Base-by-base conservation (phyloP, 371 early-diverging fungal species). In the Mortierella sp. region DNA sequence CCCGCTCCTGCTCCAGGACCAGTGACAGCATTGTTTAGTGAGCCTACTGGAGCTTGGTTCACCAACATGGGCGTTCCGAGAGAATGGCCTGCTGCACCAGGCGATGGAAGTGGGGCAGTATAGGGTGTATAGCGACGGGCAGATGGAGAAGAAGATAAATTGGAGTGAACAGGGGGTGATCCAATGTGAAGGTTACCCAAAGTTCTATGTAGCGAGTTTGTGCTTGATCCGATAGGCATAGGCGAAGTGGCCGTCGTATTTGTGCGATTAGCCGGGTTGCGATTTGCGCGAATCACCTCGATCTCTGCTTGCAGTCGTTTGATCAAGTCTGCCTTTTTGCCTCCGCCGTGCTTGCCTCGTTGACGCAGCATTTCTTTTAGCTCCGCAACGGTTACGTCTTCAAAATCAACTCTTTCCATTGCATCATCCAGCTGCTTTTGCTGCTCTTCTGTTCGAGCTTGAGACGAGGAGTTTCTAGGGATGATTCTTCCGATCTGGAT, bases 371-470 rank as follows among this genome's bases (percentile, higher is more conserved):
- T 88, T 32, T 94, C 94, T 71, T 94, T 94, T 40, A 94, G 83
- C 76, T 93, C 93, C 8, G 90, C 83, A 0, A 94, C 94, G 0
- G 94, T 94, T 40, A 94, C 89, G 77, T 94, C 94, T 24, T 92
- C 89, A 74, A 93, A 93, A 62, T 94, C 87, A 13, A 91, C 88
- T 38, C 86, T 87, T 19, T 86, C 87, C 60, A 94, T 85, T 47
- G 89, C 90, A 45, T 90, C 90, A 70, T 94, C 92, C 48, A 92
- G 68, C 57, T 83, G 74, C n/a, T 83, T 84, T 71, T 86, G 87
- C 58, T 87, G 86, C 41, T 88, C 88, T 63, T 87, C 89, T 40
- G 85, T 74, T 33, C 86, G 86, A 52, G 85, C 63, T 15, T 80
- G 72, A 0, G 86, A 74, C 9, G 70, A 75, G n/a, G 79, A 53